phyloP scores from a whole-genome alignment of 2,329 filamentous ascomycete species.

The Aspergillus brunneoviolaceus region DNA sequence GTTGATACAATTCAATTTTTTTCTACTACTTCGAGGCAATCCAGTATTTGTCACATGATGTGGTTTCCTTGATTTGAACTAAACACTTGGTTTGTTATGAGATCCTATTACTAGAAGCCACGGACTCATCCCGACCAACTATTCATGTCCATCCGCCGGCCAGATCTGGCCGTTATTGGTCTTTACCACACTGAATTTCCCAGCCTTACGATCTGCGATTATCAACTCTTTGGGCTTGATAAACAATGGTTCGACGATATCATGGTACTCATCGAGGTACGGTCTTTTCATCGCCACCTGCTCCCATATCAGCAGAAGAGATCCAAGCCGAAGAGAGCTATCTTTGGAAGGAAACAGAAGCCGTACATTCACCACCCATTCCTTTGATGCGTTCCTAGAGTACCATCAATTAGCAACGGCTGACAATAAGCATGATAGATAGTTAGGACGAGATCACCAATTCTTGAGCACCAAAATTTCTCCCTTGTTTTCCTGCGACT shows the following conservation, averaged over 20 bases:
- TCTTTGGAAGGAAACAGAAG: neutral
- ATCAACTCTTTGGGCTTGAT: neutral
- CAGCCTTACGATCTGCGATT: neutral
- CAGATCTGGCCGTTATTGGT: neutral
- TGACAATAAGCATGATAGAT: neutral
- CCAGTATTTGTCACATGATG: too few relatives aligned
- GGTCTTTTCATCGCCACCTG: neutral
- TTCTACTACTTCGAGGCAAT: too few relatives aligned
- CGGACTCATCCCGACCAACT: neutral
- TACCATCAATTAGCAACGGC: neutral
- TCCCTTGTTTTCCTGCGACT: neutral
- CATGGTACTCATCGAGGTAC: constrained; percentile 1
- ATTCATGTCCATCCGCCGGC: neutral
- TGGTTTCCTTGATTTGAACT: too few relatives aligned
- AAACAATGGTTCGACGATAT: neutral
- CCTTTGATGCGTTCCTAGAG: neutral
- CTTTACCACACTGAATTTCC: neutral
- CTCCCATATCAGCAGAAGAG: neutral
- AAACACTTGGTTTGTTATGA: neutral
- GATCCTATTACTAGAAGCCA: neutral
- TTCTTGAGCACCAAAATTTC: neutral
- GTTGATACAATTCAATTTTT: too few relatives aligned
- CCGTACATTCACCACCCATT: neutral
- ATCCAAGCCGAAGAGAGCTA: too few relatives aligned
- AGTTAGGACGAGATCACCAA: neutral